Conservation (phyloP, 768 basidiomycete genomes). For the Collybia nuda region DNA sequence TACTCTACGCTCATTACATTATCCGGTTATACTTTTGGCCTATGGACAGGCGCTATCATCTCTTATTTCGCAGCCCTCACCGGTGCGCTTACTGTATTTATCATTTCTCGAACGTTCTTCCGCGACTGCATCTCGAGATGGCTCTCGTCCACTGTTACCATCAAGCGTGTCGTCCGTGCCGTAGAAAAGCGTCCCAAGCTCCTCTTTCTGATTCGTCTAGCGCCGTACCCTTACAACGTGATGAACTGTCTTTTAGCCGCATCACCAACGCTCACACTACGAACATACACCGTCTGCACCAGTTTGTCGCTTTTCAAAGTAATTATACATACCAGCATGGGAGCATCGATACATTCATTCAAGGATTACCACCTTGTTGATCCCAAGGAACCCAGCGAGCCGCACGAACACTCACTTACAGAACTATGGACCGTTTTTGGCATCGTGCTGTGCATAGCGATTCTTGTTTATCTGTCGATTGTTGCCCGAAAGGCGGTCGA, state of each 20-base stretch:
- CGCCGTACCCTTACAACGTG: slow-evolving; percentile 92
- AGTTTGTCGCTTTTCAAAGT: slow-evolving; percentile 86
- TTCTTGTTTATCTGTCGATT: slow-evolving; percentile 78
- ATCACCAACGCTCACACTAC: slow-evolving; percentile 75
- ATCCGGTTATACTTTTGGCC: slow-evolving; percentile 88
- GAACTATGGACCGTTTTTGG: slow-evolving; percentile 69
- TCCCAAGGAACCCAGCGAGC: slow-evolving; percentile 31
- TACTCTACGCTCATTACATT: slow-evolving; percentile 93
- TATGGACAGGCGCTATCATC: slow-evolving; percentile 80
- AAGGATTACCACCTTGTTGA: slow-evolving; percentile 54
- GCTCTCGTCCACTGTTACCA: slow-evolving; percentile 66
- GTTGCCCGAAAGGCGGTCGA: slow-evolving; percentile 70
- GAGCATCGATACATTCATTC: slow-evolving; percentile 85
- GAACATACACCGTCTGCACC: slow-evolving; percentile 79
- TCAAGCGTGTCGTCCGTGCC: slow-evolving; percentile 81
- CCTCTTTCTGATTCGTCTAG: slow-evolving; percentile 88
- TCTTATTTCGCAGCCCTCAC: slow-evolving; percentile 85
- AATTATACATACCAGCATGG: slow-evolving; percentile 87
- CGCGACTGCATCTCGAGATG: slow-evolving; percentile 70
- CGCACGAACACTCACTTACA: slow-evolving; percentile 49
- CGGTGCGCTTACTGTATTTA: slow-evolving; percentile 83
- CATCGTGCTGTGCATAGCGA: slow-evolving; percentile 66
- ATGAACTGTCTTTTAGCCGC: slow-evolving; percentile 94
- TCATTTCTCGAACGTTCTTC: slow-evolving; percentile 73
- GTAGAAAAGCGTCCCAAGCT: slow-evolving; percentile 87